Percentiles rank a stretch among this genome's conserved stretches.
Conservation (phyloP, 345 rosid species). For the Durio zibethinus region DNA sequence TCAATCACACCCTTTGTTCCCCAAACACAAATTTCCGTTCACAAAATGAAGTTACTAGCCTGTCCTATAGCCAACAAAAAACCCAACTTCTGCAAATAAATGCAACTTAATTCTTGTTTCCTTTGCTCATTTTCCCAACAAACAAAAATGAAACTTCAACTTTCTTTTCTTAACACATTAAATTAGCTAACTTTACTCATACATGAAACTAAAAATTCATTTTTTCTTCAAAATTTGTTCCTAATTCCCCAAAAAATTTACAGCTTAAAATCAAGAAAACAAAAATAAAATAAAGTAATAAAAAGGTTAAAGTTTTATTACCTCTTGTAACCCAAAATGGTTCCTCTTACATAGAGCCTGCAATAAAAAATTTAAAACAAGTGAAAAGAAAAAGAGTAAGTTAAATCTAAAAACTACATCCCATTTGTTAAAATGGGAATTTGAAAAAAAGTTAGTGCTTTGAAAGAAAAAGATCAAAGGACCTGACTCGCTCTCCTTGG, state of each 20-base stretch:
- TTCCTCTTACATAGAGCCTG: slow-evolving; percentile 86
- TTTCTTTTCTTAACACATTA: not conserved
- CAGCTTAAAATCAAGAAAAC: not conserved
- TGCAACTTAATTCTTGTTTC: not conserved
- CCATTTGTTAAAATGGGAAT: not conserved
- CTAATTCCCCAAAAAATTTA: not conserved
- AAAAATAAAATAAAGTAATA: not conserved
- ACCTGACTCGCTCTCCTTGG: slow-evolving; percentile 97
- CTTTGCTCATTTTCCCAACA: not conserved
- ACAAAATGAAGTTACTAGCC: not conserved
- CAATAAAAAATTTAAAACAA: not conserved
- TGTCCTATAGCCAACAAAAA: not conserved
- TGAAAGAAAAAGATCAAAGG: not conserved
- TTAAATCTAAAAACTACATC: not conserved
- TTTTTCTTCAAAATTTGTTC: not conserved
- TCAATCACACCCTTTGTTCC: not conserved
- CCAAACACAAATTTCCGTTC: not conserved
- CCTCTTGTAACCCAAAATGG: slow-evolving; percentile 89
- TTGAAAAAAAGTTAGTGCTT: not conserved
- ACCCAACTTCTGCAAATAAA: not conserved
- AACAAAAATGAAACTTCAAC: not conserved
- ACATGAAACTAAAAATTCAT: not conserved
- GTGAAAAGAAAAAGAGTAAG: not conserved
- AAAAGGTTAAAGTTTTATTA: slow-evolving; percentile 8
- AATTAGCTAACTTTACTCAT: not conserved